These are phyloP conservation scores for Podospora conica DNA, from an alignment of 495 filamentous ascomycete species.

Conservation along the genomic window DNA sequence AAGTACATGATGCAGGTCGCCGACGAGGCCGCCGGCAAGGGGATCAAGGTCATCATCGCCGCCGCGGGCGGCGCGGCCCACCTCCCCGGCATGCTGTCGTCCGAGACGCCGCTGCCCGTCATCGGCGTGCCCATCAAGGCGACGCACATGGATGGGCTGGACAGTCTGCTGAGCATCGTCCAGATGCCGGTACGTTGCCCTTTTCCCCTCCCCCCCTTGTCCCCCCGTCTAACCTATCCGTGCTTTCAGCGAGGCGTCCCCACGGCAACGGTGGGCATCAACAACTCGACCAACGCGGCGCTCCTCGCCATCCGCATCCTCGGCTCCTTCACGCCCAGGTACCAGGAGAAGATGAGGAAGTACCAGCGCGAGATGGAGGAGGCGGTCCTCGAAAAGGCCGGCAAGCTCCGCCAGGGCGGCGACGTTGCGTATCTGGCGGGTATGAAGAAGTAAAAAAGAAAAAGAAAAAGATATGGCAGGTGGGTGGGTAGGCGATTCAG, in stretches of 20 bases:
- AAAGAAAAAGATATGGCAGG: too few relatives aligned
- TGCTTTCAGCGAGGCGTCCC: conserved; percentile 57
- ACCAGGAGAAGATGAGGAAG: conserved; percentile 54
- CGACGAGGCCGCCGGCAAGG: conserved; percentile 55
- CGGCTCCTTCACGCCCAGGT: conserved; percentile 55
- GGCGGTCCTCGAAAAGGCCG: conserved; percentile 59
- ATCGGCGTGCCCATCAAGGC: conserved; percentile 91
- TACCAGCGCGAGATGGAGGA: conserved; percentile 61
- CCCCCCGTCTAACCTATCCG: not conserved
- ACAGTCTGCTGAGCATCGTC: conserved; percentile 82
- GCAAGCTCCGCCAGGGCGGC: conserved; percentile 58
- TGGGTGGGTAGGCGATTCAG: conserved; percentile 3
- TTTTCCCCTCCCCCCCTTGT: not conserved
- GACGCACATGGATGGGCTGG: conserved; percentile 77
- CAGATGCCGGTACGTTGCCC: conserved; percentile 67
- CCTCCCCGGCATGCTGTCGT: conserved; percentile 86
- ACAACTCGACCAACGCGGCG: conserved; percentile 90
- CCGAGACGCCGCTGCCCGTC: conserved; percentile 80
- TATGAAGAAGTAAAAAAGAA: conserved; percentile 9
- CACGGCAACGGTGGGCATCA: conserved; percentile 84
- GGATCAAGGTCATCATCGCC: conserved; percentile 88
- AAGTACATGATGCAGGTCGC: conserved; percentile 75
- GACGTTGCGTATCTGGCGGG: conserved; percentile 58
- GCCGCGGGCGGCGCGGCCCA: conserved; percentile 91
- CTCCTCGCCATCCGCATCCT: conserved; percentile 82